Base-by-base conservation (phyloP, 805 yeast species). In the Wickerhamiella azymoides region DNA sequence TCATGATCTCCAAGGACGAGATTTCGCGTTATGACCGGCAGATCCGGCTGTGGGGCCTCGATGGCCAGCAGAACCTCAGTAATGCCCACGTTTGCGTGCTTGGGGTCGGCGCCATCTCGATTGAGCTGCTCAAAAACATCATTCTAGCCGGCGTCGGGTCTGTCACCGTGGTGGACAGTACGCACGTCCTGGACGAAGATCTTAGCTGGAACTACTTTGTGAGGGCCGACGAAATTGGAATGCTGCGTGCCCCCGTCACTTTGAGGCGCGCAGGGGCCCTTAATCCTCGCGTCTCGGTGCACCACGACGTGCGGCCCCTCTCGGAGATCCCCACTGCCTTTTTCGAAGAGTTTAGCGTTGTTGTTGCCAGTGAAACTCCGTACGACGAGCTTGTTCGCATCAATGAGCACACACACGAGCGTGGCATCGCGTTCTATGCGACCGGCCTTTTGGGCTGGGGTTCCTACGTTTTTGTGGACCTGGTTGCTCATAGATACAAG, bases 81-180 rank as follows among this genome's bases (percentile, higher is more conserved):
- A 55, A 58, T 1, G 66, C 88, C 0, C 76, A 72, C 46, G 68
- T 86, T 2, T 73, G 85, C 46, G 60, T 85, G 2, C 54, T 85
- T 2, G 74, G 76, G 39, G 76, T 77, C 5, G 66, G 75, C 1
- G 56, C 77, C 0, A 66, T 78, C 0, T 33, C 51, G 10, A 28
- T 45, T 3, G 98, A 89, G 60, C 70, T 83, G 10, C 75, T 79
- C 32, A 89, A 92, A 62, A 88, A 88, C 60, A 61, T 92, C 40
- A 84, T 84, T 16, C 70, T 92, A 19, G 93, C 94, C 25, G 98
- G 98, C 4, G 68, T 89, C 47, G 94, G 94, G 2, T 66, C 79
- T 0, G 62, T 89, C 25, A 78, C 79, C n/a, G 65, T 92, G 0
- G 57, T 79, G 46, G 96, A 88, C 62, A 56, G 62, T 28, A 63